Percentiles rank a stretch among this genome's conserved stretches.
Conservation (phyloP, 345 rosid species). For the Populus nigra region DNA sequence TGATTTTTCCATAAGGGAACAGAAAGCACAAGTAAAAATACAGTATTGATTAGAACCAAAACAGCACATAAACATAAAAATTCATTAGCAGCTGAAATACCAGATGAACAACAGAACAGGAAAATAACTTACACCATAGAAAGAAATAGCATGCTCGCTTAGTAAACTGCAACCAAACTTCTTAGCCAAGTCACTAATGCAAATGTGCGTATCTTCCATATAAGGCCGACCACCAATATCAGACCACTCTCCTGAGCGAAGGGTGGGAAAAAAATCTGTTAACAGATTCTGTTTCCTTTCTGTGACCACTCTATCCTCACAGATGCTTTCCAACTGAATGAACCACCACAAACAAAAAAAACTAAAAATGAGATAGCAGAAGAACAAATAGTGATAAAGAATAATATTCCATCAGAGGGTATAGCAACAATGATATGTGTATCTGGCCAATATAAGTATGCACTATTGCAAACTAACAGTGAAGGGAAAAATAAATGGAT, state of each 20-base stretch:
- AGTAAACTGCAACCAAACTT: slow-evolving; percentile 39
- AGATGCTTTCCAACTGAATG: slow-evolving; percentile 59
- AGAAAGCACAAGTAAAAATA: not conserved
- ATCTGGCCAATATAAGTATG: not conserved
- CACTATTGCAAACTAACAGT: no score
- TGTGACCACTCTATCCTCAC: slow-evolving; percentile 41
- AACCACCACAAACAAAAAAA: slow-evolving; percentile 2
- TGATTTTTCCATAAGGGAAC: not conserved
- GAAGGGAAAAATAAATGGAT: no score
- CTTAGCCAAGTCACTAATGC: slow-evolving; percentile 66
- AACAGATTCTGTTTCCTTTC: slow-evolving; percentile 34
- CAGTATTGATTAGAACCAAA: not conserved
- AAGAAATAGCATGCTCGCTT: slow-evolving; percentile 46
- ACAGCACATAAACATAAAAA: not conserved
- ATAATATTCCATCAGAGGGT: not conserved
- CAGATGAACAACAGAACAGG: not conserved
- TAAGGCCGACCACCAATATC: slow-evolving; percentile 56
- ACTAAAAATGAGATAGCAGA: not conserved
- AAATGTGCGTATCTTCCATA: slow-evolving; percentile 83
- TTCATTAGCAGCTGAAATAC: not conserved
- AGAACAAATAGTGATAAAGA: not conserved
- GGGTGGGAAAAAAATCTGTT: slow-evolving; percentile 45
- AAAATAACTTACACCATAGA: slow-evolving; percentile 64
- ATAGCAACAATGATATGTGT: not conserved
- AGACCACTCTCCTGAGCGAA: slow-evolving; percentile 80